Conservation (phyloP, 768 basidiomycete species). For the Termitomyces sp. region DNA sequence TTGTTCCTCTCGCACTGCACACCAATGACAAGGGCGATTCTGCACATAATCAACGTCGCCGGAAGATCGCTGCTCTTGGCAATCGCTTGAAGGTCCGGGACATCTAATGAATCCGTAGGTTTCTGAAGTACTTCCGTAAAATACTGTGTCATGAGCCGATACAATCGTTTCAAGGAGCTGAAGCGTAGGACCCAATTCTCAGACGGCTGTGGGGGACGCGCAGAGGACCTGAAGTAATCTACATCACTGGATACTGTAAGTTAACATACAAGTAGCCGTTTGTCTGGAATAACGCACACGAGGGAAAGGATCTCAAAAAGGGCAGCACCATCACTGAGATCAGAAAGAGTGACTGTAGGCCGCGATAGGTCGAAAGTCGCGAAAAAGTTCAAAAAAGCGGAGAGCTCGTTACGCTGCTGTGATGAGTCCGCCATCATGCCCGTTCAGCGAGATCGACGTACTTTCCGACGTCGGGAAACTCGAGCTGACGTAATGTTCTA, state of each 20-base stretch:
- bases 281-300: constrained; percentile 48
- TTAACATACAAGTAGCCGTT: background rate
- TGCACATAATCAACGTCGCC: constrained; percentile 71
- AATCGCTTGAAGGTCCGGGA: constrained; percentile 83
- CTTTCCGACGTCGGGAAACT: too few relatives aligned
- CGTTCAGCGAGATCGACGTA: background rate
- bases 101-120: constrained; percentile 70
- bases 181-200: constrained; percentile 92
- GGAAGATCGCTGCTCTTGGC: constrained; percentile 67
- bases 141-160: constrained; percentile 86
- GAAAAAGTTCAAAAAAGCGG: constrained; percentile 81
- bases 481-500: constrained; percentile 1
- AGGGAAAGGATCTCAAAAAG: constrained; percentile 71
- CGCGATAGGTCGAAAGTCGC: constrained; percentile 64
- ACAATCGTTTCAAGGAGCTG: constrained; percentile 76
- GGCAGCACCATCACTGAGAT: constrained; percentile 77
- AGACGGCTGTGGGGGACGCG: constrained; percentile 56
- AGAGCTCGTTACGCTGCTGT: constrained; percentile 54
- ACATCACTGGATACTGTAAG: constrained; percentile 48
- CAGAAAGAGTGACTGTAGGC: constrained; percentile 55
- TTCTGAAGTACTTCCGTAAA: constrained; percentile 81
- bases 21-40: constrained; percentile 78
- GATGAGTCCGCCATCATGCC: constrained; percentile 29
- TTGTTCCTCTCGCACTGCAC: constrained; percentile 89
- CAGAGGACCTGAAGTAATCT: constrained; percentile 67